A percentile compares a stretch with the other conserved stretches of the same genome.
These are phyloP conservation scores for Fusarium praegraminearum DNA, from an alignment of 2,329 filamentous ascomycete species.

Conservation along the genomic window DNA sequence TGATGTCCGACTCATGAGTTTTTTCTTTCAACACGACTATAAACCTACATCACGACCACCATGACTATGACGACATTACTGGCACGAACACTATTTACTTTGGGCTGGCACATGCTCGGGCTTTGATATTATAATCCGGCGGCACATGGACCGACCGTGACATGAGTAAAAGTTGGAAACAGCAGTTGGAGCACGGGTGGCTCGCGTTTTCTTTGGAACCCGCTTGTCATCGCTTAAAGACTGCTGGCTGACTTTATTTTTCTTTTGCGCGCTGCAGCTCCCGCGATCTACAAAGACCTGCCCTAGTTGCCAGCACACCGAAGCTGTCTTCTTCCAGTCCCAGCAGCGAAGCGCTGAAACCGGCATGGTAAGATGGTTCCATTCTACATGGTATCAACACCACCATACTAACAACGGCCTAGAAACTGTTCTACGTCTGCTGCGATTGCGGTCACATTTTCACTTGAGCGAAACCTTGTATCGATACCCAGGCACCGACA, in stretches of 20 bases:
- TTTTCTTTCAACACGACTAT: not conserved
- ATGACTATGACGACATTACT: conserved; percentile 31
- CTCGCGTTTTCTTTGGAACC: conserved; percentile 47
- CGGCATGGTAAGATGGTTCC: conserved; percentile 82
- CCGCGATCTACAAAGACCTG: conserved; percentile 89
- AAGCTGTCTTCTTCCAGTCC: conserved; percentile 98
- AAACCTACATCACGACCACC: conserved; percentile 13
- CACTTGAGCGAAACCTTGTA: conserved; percentile 56
- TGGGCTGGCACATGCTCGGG: conserved; percentile 47
- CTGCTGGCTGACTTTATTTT: conserved; percentile 58
- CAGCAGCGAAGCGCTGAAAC: conserved; percentile 97
- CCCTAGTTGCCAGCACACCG: conserved; percentile 84
- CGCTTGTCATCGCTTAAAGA: conserved; percentile 47
- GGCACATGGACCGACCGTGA: conserved; percentile 37
- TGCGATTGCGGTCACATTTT: conserved; percentile 94
- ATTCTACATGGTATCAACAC: not conserved
- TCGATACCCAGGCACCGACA: conserved; percentile 43
- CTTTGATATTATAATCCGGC: conserved; percentile 21
- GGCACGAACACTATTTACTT: conserved; percentile 15
- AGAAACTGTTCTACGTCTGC: conserved; percentile 96
- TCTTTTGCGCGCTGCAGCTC: conserved; percentile 72
- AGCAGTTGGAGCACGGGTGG: conserved; percentile 44
- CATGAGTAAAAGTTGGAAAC: conserved; percentile 39
- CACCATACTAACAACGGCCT: conserved; percentile 16
- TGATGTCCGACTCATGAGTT: conserved; percentile 39